These are phyloP conservation scores for Pugionium dolabratum DNA, from an alignment of 345 rosid genomes.

Conservation along the genomic window DNA sequence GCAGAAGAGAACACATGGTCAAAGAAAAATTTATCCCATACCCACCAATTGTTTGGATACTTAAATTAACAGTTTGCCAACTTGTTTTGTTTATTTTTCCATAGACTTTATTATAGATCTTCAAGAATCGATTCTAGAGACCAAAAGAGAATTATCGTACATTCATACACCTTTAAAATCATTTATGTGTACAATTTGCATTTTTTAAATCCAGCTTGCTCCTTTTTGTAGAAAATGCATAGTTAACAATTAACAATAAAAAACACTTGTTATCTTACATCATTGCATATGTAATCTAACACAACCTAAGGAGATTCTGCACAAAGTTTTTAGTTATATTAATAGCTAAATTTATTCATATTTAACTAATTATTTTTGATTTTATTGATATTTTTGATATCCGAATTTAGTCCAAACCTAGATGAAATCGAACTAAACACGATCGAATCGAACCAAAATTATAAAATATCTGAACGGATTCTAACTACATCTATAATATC, in stretches of 20 bases:
- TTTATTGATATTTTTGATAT: too few species aligned
- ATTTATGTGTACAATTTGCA: constrained; percentile 21
- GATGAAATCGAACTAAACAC: too few species aligned
- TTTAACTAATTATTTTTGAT: too few species aligned
- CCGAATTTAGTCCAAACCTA: too few species aligned
- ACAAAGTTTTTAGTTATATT: neutral
- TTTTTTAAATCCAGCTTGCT: constrained; percentile 13
- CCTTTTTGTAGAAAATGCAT: constrained; percentile 5
- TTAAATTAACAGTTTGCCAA: neutral
- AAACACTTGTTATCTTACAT: constrained; percentile 16
- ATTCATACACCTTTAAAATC: neutral
- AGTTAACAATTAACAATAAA: neutral
- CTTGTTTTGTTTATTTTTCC: too few species aligned
- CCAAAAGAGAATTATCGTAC: constrained; percentile 12
- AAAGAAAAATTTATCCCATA: too few species aligned
- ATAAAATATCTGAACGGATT: too few species aligned
- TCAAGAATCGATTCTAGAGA: constrained; percentile 26
- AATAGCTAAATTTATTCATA: too few species aligned
- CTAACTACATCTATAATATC: too few species aligned
- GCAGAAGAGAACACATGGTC: too few species aligned
- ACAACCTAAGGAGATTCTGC: constrained; percentile 33
- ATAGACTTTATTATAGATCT: constrained; percentile 19
- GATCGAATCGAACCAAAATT: too few species aligned
- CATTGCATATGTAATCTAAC: constrained; percentile 33
- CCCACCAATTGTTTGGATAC: too few species aligned